Base-by-base conservation (phyloP, 2,329 filamentous ascomycete species). In the Intubia oerlemansii region DNA sequence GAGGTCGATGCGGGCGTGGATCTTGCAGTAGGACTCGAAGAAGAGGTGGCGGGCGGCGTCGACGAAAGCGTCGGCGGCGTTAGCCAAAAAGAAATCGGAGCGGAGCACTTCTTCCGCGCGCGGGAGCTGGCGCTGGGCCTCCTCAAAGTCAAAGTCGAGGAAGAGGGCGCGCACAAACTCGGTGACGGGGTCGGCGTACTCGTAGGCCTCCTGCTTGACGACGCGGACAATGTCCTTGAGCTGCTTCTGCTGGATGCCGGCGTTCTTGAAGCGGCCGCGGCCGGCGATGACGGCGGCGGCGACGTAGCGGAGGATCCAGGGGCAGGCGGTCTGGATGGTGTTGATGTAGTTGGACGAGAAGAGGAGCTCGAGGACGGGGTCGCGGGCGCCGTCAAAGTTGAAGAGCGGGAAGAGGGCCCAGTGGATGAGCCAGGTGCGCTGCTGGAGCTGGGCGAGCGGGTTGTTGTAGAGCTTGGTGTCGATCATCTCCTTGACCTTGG, bases 11-110 rank as follows among this genome's bases (percentile, higher is more conserved):
- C 85, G 69, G 49, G 91, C 82, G 54, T 95, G 90, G 50, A 98
- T 98, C 69, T 95, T 95, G 79, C 88, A 98, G 66, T 98, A 98
- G 52, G 73, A 82, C 62, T 98, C 88, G 31, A 85, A 95, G 51
- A 98, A 95, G 35, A 98, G 63, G 61, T 98, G 88, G 46, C 88
- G 68, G 22, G 88, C 88, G 27, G 81, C 75, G 47, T 95, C 85
- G 38, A 98, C 80, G 48, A 98, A 98, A 24, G 71, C 62, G 43
- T 95, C 85, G 19, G 79, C 72, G 4, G 78, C 69, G 13, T 71
- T 74, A 32, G 77, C 69, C 33, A 98, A 66, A 75, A 98, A 98
- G 64, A 98, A 95, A 55, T 98, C 88, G 44, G 71, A 69, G 43
- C 79, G 77, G 43, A 93, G 66, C 38, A 98, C 81, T 51, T 88